Conservation (phyloP, 768 basidiomycete genomes). For the Auricularia cornea region DNA sequence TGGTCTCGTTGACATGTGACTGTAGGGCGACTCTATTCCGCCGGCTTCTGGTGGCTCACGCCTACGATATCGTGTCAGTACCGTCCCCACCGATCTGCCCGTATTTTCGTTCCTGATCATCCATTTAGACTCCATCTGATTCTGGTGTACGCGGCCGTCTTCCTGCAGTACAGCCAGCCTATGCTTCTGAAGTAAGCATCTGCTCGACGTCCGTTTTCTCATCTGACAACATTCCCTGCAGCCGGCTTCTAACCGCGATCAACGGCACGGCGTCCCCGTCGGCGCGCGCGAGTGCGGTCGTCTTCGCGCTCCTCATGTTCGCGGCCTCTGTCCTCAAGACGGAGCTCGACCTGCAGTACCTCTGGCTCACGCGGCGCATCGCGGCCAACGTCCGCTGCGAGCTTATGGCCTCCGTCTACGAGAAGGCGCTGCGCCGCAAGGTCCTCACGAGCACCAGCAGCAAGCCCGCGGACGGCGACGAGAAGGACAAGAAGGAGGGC, state of each 20-base stretch:
- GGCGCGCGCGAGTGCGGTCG: slow-evolving; percentile 53
- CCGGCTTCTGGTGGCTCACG: slow-evolving; percentile 37
- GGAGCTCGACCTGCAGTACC: slow-evolving; percentile 23
- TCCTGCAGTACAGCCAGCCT: slow-evolving; percentile 72
- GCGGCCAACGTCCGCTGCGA: slow-evolving; percentile 62
- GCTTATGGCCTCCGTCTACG: slow-evolving; percentile 83
- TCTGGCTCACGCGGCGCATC: slow-evolving; percentile 34
- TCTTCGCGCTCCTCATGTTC: slow-evolving; percentile 73
- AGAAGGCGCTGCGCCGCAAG: slow-evolving; percentile 76
- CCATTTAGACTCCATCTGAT: slow-evolving; percentile 6
- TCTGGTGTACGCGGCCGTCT: slow-evolving; percentile 57
- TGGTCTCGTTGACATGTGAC: neutral
- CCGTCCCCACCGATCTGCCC: too few species aligned
- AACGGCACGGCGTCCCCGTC: slow-evolving; percentile 34
- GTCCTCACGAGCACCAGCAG: slow-evolving; percentile 51
- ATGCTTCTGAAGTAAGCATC: slow-evolving; percentile 68
- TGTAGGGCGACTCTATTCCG: slow-evolving; percentile 29
- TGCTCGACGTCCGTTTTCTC: slow-evolving; percentile 2
- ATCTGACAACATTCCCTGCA: neutral
- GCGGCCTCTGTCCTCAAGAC: slow-evolving; percentile 50
- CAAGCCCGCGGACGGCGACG: slow-evolving; percentile 13
- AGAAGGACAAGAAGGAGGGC: slow-evolving; percentile 39
- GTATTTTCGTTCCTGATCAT: too few species aligned
- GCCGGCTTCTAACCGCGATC: slow-evolving; percentile 52
- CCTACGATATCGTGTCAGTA: slow-evolving; percentile 31